phyloP scores from a whole-genome alignment of 2,329 filamentous ascomycete genomes.

The Colletotrichum plurivorum region DNA sequence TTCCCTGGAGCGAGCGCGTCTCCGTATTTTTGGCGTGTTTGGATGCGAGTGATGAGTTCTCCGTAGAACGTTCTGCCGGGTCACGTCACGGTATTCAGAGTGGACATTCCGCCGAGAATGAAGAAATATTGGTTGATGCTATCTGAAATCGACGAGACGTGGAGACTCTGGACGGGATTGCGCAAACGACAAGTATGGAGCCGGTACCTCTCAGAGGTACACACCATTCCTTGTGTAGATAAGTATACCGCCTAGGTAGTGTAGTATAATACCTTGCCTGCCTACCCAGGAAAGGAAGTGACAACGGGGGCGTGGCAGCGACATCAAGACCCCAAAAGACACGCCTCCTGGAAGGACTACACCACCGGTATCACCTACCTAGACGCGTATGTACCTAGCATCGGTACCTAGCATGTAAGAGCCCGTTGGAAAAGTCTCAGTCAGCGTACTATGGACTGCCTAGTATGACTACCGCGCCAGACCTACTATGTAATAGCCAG shows the following conservation, averaged over 20 bases:
- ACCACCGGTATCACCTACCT: no score
- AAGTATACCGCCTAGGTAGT: no score
- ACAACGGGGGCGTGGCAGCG: not conserved
- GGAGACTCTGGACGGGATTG: slow-evolving; percentile 29
- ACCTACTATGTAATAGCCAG: not conserved
- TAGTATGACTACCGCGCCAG: not conserved
- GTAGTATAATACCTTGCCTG: no score
- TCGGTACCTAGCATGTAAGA: no score
- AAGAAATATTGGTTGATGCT: slow-evolving; percentile 3
- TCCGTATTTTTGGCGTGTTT: no score
- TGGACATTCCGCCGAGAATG: slow-evolving; percentile 12
- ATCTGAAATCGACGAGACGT: slow-evolving; percentile 13
- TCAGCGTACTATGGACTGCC: not conserved
- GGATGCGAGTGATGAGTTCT: no score
- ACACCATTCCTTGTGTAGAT: no score
- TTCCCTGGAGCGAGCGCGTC: no score
- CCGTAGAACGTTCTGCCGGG: no score
- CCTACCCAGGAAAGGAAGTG: slow-evolving; percentile 16
- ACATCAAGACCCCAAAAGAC: slow-evolving; percentile 7
- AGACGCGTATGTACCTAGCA: no score
- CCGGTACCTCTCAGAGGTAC: not conserved
- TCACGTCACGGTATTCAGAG: not conserved
- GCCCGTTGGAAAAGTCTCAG: no score
- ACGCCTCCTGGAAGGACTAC: not conserved
- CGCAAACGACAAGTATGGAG: slow-evolving; percentile 31